These are phyloP conservation scores for Tolypocladium amazonense DNA, from an alignment of 2,329 filamentous ascomycete species.

Conservation along the genomic window DNA sequence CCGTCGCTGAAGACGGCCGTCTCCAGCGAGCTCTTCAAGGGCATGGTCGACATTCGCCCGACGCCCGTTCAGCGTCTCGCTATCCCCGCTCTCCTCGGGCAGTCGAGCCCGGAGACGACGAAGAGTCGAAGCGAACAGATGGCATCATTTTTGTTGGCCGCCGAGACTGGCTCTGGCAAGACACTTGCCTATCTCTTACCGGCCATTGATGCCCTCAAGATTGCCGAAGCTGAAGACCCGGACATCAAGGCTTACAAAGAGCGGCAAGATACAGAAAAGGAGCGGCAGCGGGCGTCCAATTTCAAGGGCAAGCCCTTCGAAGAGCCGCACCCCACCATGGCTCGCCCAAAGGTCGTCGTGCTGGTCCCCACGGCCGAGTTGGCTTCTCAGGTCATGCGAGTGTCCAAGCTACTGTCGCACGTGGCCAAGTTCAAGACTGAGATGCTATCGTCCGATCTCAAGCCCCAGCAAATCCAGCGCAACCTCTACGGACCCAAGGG, in stretches of 20 bases:
- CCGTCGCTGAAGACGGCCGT: conserved; percentile 63
- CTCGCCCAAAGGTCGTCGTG: conserved; percentile 72
- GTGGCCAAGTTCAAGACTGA: conserved; percentile 78
- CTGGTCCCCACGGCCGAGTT: conserved; percentile 89
- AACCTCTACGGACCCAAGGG: conserved; percentile 72
- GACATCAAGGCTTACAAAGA: conserved; percentile 47
- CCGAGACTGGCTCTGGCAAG: conserved; percentile 95
- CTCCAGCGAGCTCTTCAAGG: conserved; percentile 60
- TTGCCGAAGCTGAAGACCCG: conserved; percentile 52
- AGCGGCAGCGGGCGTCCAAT: conserved; percentile 40
- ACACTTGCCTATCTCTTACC: conserved; percentile 88
- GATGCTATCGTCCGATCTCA: conserved; percentile 68
- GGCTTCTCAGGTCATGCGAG: conserved; percentile 71
- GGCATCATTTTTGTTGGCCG: conserved; percentile 65
- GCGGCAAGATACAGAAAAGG: conserved; percentile 43
- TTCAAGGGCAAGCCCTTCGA: conserved; percentile 54
- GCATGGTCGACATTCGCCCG: conserved; percentile 64
- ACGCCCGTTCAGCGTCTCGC: conserved; percentile 86
- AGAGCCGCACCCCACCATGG: conserved; percentile 62
- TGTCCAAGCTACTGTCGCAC: conserved; percentile 77
- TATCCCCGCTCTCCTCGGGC: conserved; percentile 67
- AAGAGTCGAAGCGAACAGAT: conserved; percentile 28
- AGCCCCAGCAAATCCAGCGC: conserved; percentile 69
- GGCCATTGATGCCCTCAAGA: conserved; percentile 74
- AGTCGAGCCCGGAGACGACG: conserved; percentile 22